Base-by-base conservation (phyloP, 2,329 filamentous ascomycete species). In the Drechslerella dactyloides region DNA sequence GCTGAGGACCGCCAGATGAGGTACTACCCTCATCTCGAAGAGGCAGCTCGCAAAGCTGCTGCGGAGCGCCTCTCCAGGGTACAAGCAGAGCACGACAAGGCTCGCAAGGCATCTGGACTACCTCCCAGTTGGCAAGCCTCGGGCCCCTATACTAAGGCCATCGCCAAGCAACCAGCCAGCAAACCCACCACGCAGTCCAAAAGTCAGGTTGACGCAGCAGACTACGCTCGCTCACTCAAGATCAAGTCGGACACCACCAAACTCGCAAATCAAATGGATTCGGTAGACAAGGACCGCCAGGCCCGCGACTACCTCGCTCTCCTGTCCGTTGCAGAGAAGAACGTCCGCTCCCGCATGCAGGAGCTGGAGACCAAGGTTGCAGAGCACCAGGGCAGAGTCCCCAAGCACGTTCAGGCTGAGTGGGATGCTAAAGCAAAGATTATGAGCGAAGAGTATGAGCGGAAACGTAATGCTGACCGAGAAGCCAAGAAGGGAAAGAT, bases 11-110 rank as follows among this genome's bases (percentile, higher is more conserved):
- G 69, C 40, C 46, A 44, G 19, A 40, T 56, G 24, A 68, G 37
- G 59, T 73, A 73, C 53, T 73, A 68, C 44, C 69, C 61, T 23
- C 57, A 73, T 30, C 69, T 73, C n/a, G 69, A 73, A 51, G 69
- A 73, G 62, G 69, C 69, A 7, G 69, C 69, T 56, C 51, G 69
- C 1, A 73, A 73, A 51, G 62, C 61, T 53, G 69, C 69, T 1
- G 56, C 69, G 1, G 61, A 73, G 21, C 69, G 69, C 24, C 48
- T 73, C 15, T 56, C 62, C 17, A 62, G 62, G 46, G 44, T 73
- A 11, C 62, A 66, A 37, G 69, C 61, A 15, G 69, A 73, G 30
- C 69, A 73, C 58, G 69, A 73, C 40, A 51, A 51, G 8, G 62
- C 61, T 51, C 62, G 69, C 24, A 66, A 68, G 44, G 69, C 56